Evolutionary conservation across 805 yeast genomes (phyloP).

Genomic region (Wickerhamiella sergipiensis): DNA sequence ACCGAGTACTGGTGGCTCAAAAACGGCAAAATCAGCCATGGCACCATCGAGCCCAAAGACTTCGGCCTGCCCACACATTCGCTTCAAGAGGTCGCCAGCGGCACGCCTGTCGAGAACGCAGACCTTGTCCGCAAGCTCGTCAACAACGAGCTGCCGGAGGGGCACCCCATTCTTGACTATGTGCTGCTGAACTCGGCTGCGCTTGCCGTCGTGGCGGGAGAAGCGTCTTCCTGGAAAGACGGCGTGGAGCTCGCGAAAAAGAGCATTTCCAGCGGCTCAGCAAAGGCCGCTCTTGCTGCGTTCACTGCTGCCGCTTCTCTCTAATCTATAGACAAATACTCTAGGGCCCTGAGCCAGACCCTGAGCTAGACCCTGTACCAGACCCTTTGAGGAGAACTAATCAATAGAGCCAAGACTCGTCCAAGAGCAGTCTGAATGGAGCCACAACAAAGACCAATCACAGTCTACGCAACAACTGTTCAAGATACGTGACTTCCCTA

Average conservation of each 20-base stretch:
- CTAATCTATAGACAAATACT: too few species aligned
- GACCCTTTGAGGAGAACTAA: too few species aligned
- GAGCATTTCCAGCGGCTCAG: slow-evolving; percentile 55
- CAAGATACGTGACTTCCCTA: too few species aligned
- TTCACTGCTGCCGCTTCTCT: neutral
- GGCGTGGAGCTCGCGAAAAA: slow-evolving; percentile 66
- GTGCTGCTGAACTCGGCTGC: slow-evolving; percentile 86
- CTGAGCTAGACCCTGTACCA: too few species aligned
- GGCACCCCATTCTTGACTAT: slow-evolving; percentile 65
- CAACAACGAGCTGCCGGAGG: slow-evolving; percentile 28
- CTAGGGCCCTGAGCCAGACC: too few species aligned
- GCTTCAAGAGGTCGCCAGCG: slow-evolving; percentile 55
- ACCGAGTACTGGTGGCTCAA: slow-evolving; percentile 69
- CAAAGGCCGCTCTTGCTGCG: slow-evolving; percentile 40
- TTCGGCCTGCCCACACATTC: slow-evolving; percentile 71
- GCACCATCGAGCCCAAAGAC: slow-evolving; percentile 42
- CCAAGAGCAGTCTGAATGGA: too few species aligned
- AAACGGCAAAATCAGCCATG: slow-evolving; percentile 23
- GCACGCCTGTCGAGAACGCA: slow-evolving; percentile 84
- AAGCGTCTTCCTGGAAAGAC: slow-evolving; percentile 47
- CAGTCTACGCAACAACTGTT: too few species aligned
- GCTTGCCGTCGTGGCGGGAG: slow-evolving; percentile 63
- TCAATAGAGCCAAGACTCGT: too few species aligned
- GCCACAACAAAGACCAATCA: too few species aligned
- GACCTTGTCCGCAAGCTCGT: slow-evolving; percentile 36